Base-by-base conservation (phyloP, 192 early-diverging fungal genomes). In the Umbelopsis vinacea region DNA sequence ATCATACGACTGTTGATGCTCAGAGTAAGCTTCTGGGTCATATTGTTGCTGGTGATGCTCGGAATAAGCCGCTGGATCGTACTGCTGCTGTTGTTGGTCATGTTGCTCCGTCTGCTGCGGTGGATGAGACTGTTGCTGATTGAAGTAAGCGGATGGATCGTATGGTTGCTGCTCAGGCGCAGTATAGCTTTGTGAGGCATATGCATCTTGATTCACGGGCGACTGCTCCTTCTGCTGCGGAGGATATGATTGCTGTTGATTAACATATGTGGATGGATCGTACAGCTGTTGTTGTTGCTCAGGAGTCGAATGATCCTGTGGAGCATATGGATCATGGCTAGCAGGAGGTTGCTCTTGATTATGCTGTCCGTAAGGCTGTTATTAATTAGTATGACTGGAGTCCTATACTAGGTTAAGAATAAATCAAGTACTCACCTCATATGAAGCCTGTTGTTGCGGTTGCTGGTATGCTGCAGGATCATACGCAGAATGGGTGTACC, bases 231-330 rank as follows among this genome's bases (percentile, higher is more conserved):
- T 46, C 21, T 37, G 23, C 48, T 70, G 69, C n/a, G 14, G 33
- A 17, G 24, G 17, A 6, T 72, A 21, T 0, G 26, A 19, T 35
- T 73, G 71, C 5, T 73, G 48, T 6, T 63, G 57, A 43, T 12
- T 6, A 43, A 43, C 40, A 43, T 43, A 43, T 12, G 40, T 12
- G 5, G 40, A 43, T 12, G 40, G 40, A 43, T 43, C 40, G 40
- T 43, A 43, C 8, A 37, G 57, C 21, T 66, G 71, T 8, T 60
- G 74, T 43, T 43, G 68, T 19, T 60, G 69, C n/a, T 60, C n/a
- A n/a, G 70, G 24, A 50, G 60, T 33, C 15, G 45, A 55, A 66
- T 46, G 22, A 19, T 15, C 67, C 12, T 43, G 6, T 6, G 24
- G 67, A 46, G 67, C 67, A 26, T 26, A 48, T 24, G 43, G 24